Evolutionary conservation across 169 alveolate species (phyloP).

Genomic region (Plasmodium relictum): DNA sequence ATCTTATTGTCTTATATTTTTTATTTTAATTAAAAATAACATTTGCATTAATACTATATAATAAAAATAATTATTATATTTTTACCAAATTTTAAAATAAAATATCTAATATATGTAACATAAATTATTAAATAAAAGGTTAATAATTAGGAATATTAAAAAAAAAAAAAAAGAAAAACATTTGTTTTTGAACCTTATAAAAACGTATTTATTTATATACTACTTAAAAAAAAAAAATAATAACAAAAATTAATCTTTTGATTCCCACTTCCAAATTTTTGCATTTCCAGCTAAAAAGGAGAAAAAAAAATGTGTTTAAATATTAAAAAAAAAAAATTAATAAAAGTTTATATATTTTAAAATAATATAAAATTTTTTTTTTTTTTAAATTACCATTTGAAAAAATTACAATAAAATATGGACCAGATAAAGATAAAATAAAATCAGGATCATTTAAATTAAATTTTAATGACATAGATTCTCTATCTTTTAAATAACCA

Average conservation of each 20-base stretch:
- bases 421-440: conserved; percentile 66
- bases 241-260: conserved; percentile 35
- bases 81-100: conserved; percentile 8
- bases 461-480: conserved; percentile 35
- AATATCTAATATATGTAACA: not conserved
- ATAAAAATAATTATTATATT: not conserved
- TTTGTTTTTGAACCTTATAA: not conserved
- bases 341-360: not conserved
- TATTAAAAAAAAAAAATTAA: too few relatives aligned
- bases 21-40: not conserved
- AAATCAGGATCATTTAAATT: conserved; percentile 67
- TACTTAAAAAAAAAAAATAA: conserved; percentile 40
- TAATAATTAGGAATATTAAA: conserved; percentile 15
- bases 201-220: not conserved
- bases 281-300: conserved; percentile 54
- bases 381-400: conserved; percentile 30
- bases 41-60: not conserved
- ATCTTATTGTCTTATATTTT: not conserved
- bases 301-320: not conserved
- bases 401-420: conserved; percentile 70
- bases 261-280: conserved; percentile 71
- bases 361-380: too few relatives aligned
- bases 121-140: not conserved
- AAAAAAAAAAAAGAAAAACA: conserved; percentile 11
- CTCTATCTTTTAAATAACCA: conserved; percentile 75